Evolutionary conservation across 345 rosid genomes (phyloP).

Genomic region (Capsella bursapastoris): DNA sequence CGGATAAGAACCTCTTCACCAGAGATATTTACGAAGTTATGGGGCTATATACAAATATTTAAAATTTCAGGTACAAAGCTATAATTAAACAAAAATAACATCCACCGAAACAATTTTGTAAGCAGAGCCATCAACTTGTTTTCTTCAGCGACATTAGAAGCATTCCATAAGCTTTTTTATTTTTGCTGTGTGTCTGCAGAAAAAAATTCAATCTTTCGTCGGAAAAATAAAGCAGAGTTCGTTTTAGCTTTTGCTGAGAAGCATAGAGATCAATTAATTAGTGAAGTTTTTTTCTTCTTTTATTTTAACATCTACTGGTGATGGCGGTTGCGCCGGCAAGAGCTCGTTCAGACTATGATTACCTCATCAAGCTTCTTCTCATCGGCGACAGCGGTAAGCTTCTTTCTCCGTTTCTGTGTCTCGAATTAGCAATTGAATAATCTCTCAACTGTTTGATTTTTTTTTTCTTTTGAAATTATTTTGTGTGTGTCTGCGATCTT

Average conservation of each 20-base stretch:
- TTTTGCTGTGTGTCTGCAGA: slow-evolving; percentile 26
- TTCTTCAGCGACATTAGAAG: slow-evolving; percentile 36
- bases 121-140: slow-evolving; percentile 38
- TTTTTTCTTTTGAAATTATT: not conserved
- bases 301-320: not conserved
- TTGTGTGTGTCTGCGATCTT: slow-evolving; percentile 11
- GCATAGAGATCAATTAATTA: not conserved
- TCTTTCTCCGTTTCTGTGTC: not conserved
- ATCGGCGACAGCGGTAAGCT: slow-evolving; percentile 57
- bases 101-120: slow-evolving; percentile 1
- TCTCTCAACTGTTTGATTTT: slow-evolving; percentile 2
- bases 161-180: slow-evolving; percentile 16
- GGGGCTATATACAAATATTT: not conserved
- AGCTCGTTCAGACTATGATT: slow-evolving; percentile 65
- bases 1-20: not conserved
- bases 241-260: slow-evolving; percentile 24
- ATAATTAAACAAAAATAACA: slow-evolving; percentile 15
- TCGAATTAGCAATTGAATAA: not conserved
- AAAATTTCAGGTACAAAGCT: not conserved
- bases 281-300: not conserved
- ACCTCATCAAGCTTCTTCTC: slow-evolving; percentile 57
- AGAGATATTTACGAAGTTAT: not conserved
- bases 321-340: slow-evolving; percentile 66
- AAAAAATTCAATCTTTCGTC: slow-evolving; percentile 22
- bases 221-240: not conserved